Conservation (phyloP, 2,329 filamentous ascomycete genomes). For the Aspergillus viridinutans region DNA sequence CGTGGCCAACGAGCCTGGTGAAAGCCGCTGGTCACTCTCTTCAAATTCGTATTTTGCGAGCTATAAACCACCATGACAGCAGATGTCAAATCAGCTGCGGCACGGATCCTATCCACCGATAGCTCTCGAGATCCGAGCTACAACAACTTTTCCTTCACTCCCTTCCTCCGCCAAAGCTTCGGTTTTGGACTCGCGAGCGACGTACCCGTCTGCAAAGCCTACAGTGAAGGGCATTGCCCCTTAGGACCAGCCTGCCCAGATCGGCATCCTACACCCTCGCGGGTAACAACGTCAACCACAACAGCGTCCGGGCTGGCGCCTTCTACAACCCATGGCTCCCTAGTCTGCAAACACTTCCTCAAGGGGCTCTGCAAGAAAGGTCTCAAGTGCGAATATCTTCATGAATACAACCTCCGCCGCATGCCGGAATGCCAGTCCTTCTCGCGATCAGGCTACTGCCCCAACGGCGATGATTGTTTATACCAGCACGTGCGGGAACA, state of each 20-base stretch:
- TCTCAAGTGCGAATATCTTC: slow-evolving; percentile 92
- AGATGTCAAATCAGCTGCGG: slow-evolving; percentile 30
- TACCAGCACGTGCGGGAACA: slow-evolving; percentile 87
- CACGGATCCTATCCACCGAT: slow-evolving; percentile 33
- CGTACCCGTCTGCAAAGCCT: slow-evolving; percentile 79
- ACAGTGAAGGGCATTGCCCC: slow-evolving; percentile 79
- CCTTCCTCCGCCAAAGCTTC: slow-evolving; percentile 78
- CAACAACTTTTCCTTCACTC: slow-evolving; percentile 77
- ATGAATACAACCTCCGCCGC: slow-evolving; percentile 96
- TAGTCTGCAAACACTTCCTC: slow-evolving; percentile 99
- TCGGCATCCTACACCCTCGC: slow-evolving; percentile 60
- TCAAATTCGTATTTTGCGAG: not conserved
- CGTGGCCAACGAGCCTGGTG: not conserved
- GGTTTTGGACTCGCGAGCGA: slow-evolving; percentile 77
- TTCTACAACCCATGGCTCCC: slow-evolving; percentile 45
- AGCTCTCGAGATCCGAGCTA: slow-evolving; percentile 34
- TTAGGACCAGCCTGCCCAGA: slow-evolving; percentile 80
- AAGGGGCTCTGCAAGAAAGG: slow-evolving; percentile 97
- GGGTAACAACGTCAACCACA: slow-evolving; percentile 42
- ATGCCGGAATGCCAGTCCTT: slow-evolving; percentile 99
- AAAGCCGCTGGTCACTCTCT: not conserved
- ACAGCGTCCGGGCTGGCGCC: slow-evolving; percentile 39
- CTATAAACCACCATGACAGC: slow-evolving; percentile 26
- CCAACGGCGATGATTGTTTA: slow-evolving; percentile 92
- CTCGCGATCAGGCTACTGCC: slow-evolving; percentile 87